These are phyloP conservation scores for Arthrobotrys sphaeroides DNA, from an alignment of 2,329 filamentous ascomycete species.

Conservation along the genomic window DNA sequence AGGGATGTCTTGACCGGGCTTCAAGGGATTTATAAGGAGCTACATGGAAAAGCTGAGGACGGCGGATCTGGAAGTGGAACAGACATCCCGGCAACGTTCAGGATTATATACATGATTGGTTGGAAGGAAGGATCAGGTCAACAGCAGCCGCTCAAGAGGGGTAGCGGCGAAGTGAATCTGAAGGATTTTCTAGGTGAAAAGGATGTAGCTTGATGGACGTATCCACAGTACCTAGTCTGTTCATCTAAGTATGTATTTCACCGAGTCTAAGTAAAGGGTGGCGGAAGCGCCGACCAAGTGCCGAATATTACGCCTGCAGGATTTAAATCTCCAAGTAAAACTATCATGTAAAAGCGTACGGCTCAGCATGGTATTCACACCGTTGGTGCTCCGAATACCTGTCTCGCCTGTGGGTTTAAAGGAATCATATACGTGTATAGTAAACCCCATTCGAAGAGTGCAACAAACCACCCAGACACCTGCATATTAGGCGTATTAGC, in stretches of 20 bases:
- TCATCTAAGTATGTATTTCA: not conserved
- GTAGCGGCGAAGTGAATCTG: slow-evolving; percentile 85
- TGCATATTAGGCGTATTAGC: slow-evolving; percentile 13
- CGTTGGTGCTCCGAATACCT: slow-evolving; percentile 35
- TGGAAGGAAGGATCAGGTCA: slow-evolving; percentile 89
- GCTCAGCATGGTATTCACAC: not conserved
- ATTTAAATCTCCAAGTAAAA: not conserved
- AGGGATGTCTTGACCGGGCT: slow-evolving; percentile 86
- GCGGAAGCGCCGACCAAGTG: not conserved
- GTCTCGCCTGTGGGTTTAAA: slow-evolving; percentile 32
- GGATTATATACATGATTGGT: slow-evolving; percentile 88
- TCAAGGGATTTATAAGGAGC: slow-evolving; percentile 84
- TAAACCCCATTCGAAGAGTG: slow-evolving; percentile 55
- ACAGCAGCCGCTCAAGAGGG: slow-evolving; percentile 79
- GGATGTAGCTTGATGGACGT: slow-evolving; percentile 16
- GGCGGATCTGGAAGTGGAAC: slow-evolving; percentile 57
- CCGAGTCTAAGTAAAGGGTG: not conserved
- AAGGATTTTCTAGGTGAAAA: slow-evolving; percentile 77
- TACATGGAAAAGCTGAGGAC: slow-evolving; percentile 81
- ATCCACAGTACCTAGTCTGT: too few species aligned
- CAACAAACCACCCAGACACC: slow-evolving; percentile 56
- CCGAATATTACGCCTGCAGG: not conserved
- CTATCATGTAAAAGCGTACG: not conserved
- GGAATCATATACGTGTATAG: slow-evolving; percentile 55
- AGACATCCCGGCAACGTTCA: slow-evolving; percentile 84